Conservation (phyloP, 441 rosid species). For the Adansonia grandidieri region DNA sequence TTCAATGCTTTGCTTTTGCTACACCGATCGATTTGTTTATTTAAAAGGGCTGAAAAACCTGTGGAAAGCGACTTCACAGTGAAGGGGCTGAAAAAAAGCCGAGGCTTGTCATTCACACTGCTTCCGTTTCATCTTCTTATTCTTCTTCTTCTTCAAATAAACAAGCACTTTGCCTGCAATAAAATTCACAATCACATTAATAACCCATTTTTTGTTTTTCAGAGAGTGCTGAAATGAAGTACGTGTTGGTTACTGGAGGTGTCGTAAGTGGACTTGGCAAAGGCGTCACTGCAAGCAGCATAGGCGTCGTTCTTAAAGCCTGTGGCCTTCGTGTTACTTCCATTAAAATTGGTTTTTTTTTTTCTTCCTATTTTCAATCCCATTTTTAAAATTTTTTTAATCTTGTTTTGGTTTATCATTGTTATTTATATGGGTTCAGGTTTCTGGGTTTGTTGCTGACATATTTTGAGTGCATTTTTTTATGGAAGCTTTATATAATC, state of each 20-base stretch:
- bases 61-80: slow-evolving; percentile 17
- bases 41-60: slow-evolving; percentile 7
- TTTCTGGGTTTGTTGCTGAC: background rate
- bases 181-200: background rate
- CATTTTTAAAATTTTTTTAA: background rate
- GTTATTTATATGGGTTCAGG: background rate
- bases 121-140: no score
- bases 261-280: slow-evolving; percentile 86
- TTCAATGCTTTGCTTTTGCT: no score
- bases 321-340: slow-evolving; percentile 79
- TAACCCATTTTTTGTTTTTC: background rate
- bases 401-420: background rate
- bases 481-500: background rate
- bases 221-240: slow-evolving; percentile 51
- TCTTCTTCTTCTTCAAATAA: slow-evolving; percentile 3
- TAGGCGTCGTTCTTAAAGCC: slow-evolving; percentile 77
- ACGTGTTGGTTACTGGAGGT: slow-evolving; percentile 73
- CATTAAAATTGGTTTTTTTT: slow-evolving; percentile 65
- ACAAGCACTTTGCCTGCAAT: slow-evolving; percentile 50
- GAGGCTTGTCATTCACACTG: background rate
- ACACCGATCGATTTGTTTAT: no score
- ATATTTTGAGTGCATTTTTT: background rate
- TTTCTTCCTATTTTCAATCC: background rate
- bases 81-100: background rate
- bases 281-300: slow-evolving; percentile 79